These are phyloP conservation scores for Xylariomycetidae sp. DNA, from an alignment of 2,329 filamentous ascomycete species.

Conservation along the genomic window DNA sequence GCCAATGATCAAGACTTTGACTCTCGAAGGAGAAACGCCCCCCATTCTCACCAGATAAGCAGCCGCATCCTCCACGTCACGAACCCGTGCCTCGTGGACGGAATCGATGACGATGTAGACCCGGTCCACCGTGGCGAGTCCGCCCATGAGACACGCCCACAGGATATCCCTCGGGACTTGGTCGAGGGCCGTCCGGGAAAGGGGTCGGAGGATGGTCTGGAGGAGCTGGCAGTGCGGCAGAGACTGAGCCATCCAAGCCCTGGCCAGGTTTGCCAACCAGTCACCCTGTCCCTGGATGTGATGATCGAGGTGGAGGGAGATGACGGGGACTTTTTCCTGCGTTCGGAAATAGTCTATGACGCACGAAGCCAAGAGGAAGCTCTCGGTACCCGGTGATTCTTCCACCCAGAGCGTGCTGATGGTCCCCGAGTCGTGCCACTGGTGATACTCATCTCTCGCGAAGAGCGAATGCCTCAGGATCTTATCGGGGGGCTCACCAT, in stretches of 20 bases:
- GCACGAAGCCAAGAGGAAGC: not conserved
- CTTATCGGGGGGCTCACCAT: too few relatives aligned
- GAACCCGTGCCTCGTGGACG: not conserved
- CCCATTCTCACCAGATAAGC: not conserved
- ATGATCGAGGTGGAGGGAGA: not conserved
- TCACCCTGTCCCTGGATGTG: not conserved
- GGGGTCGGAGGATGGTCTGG: not conserved
- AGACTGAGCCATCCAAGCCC: not conserved
- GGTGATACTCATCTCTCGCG: conserved; percentile 1
- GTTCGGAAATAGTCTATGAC: not conserved
- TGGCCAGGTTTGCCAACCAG: too few relatives aligned
- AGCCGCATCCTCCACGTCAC: not conserved
- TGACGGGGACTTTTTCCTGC: not conserved
- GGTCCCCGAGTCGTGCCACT: not conserved
- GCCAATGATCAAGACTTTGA: not conserved
- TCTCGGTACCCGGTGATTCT: not conserved
- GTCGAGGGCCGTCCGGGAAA: not conserved
- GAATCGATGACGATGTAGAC: conserved; percentile 1
- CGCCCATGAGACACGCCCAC: not conserved
- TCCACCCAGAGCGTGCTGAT: conserved; percentile 1
- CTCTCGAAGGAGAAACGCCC: not conserved
- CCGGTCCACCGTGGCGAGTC: not conserved
- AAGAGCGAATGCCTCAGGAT: conserved; percentile 1
- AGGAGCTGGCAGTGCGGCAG: not conserved
- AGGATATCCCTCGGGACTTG: not conserved